Percentiles rank a stretch among this genome's conserved stretches.
Conservation (phyloP, 176 grass and related monocot species). For the Puccinellia tenuiflora region DNA sequence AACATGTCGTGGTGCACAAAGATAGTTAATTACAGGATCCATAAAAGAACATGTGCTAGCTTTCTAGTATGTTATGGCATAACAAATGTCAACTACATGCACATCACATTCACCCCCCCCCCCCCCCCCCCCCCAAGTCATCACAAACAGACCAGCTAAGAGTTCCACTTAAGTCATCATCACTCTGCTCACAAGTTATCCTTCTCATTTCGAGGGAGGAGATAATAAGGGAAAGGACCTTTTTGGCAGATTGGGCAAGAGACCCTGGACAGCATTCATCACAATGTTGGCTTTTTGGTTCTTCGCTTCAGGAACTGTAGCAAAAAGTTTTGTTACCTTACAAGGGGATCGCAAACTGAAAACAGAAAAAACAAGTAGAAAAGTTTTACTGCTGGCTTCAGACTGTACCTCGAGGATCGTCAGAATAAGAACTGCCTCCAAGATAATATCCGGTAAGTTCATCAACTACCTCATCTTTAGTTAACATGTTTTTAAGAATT, state of each 20-base stretch:
- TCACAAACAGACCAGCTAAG: background rate
- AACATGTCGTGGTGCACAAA: background rate
- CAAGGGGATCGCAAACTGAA: background rate
- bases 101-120: no score
- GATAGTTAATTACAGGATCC: background rate
- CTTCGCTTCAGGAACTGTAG: background rate
- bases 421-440: background rate
- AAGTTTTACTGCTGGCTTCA: constrained; percentile 10
- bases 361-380: constrained; percentile 11
- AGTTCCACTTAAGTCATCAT: background rate
- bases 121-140: no score
- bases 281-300: constrained; percentile 33
- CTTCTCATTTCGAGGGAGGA: background rate
- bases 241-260: constrained; percentile 53
- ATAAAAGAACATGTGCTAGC: background rate
- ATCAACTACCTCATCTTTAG: constrained; percentile 8
- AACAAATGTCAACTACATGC: background rate
- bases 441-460: background rate
- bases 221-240: constrained; percentile 23
- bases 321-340: constrained; percentile 13
- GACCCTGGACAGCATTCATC: constrained; percentile 36
- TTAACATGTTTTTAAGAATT: constrained; percentile 7
- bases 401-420: constrained; percentile 26
- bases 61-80: background rate
- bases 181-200: background rate